These are phyloP conservation scores for Trichosporon faecale DNA, from an alignment of 1,284 basidiomycete genomes.

Conservation along the genomic window DNA sequence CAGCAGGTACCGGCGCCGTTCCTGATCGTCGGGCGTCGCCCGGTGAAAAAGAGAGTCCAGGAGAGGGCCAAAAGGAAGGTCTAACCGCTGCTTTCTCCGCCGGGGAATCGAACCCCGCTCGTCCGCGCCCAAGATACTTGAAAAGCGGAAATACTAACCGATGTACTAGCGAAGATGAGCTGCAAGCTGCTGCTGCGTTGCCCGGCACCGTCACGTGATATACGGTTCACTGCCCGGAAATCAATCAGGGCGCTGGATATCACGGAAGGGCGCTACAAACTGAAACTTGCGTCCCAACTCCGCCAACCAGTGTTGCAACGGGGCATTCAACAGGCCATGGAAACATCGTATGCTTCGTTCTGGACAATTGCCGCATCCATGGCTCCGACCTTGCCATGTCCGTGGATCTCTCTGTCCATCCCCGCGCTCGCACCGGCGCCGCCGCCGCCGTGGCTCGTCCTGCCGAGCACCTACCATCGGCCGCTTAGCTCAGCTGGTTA, in stretches of 20 bases:
- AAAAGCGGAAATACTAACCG: slow-evolving; percentile 12
- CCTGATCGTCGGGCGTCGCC: too few relatives aligned
- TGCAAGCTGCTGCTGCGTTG: neutral
- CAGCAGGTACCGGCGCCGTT: too few relatives aligned
- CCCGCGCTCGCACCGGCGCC: neutral
- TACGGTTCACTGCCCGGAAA: neutral
- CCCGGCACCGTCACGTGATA: neutral
- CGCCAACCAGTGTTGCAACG: too few relatives aligned
- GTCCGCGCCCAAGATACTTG: slow-evolving; percentile 4
- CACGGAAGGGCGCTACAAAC: too few relatives aligned
- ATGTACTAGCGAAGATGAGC: slow-evolving; percentile 8
- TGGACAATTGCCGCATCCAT: too few relatives aligned
- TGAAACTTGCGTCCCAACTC: too few relatives aligned
- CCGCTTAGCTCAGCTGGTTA: slow-evolving; percentile 5
- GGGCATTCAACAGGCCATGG: too few relatives aligned
- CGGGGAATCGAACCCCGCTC: slow-evolving; percentile 11
- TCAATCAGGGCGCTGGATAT: neutral
- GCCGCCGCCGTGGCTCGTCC: neutral
- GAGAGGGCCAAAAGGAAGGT: neutral
- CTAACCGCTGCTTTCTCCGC: neutral
- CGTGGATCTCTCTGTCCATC: neutral
- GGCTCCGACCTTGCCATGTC: too few relatives aligned
- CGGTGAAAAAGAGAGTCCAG: neutral
- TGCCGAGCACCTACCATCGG: neutral
- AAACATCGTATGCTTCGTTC: too few relatives aligned